phyloP scores from a whole-genome alignment of 1,284 basidiomycete genomes.

The Ceratobasidium sp. region DNA sequence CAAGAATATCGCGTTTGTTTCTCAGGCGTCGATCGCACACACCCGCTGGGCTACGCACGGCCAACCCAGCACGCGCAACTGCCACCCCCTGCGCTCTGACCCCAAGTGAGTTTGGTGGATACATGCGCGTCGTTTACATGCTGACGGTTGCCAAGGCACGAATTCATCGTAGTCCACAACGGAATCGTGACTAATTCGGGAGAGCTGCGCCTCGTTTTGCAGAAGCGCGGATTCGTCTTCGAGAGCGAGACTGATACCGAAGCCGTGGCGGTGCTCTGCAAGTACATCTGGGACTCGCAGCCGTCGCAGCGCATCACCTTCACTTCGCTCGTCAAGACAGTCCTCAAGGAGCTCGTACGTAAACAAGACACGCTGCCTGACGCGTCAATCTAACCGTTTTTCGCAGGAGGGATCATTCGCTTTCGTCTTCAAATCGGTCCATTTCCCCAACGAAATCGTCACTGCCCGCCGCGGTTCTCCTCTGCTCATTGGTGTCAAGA shows the following conservation, averaged over 20 bases:
- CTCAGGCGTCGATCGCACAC: constrained; percentile 97
- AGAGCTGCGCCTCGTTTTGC: constrained; percentile 91
- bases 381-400: background rate
- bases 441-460: constrained; percentile 97
- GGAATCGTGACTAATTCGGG: constrained; percentile 97
- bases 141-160: constrained; percentile 52
- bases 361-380: background rate
- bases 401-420: constrained; percentile 92
- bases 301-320: constrained; percentile 89
- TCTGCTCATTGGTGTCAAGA: constrained; percentile 98
- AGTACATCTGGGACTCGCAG: constrained; percentile 97
- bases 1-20: constrained; percentile 81
- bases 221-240: constrained; percentile 95
- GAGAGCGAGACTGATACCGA: constrained; percentile 98
- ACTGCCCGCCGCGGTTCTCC: constrained; percentile 97
- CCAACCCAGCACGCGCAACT: constrained; percentile 86
- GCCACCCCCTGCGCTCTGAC: constrained; percentile 95
- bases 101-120: constrained; percentile 54
- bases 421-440: constrained; percentile 98
- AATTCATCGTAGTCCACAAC: constrained; percentile 97
- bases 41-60: constrained; percentile 99
- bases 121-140: constrained; percentile 23
- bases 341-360: constrained; percentile 87
- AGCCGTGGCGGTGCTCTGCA: constrained; percentile 93
- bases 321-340: constrained; percentile 92